These are phyloP conservation scores for Poa pratensis DNA, from an alignment of 176 grass and related monocot species.

Conservation along the genomic window DNA sequence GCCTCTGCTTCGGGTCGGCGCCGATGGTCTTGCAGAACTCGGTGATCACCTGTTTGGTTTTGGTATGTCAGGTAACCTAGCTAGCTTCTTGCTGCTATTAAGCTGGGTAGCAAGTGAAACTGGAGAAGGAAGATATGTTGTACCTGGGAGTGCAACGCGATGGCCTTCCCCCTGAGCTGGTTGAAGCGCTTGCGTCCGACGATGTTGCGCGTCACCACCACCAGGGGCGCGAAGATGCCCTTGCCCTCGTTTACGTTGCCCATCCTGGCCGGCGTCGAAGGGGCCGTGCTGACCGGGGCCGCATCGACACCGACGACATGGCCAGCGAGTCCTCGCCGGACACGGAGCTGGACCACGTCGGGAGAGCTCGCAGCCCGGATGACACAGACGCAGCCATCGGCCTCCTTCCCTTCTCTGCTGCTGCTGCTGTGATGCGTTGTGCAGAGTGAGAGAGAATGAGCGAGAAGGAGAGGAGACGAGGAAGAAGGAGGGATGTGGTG, in stretches of 20 bases:
- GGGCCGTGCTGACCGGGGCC: constrained; percentile 34
- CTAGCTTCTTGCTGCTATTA: neutral
- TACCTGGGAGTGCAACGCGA: constrained; percentile 96
- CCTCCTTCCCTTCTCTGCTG: neutral
- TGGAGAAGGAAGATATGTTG: too few relatives aligned
- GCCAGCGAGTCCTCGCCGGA: constrained; percentile 45
- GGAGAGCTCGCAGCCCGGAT: constrained; percentile 38
- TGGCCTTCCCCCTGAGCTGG: constrained; percentile 95
- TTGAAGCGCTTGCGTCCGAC: constrained; percentile 87
- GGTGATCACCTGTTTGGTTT: constrained; percentile 72
- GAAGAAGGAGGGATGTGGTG: constrained; percentile 1
- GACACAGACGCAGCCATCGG: constrained; percentile 30
- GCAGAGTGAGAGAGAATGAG: constrained; percentile 8
- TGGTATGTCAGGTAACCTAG: neutral
- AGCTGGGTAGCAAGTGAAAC: too few relatives aligned
- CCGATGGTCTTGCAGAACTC: constrained; percentile 98
- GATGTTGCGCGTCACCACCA: constrained; percentile 77
- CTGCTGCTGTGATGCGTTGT: neutral
- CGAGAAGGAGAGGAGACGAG: neutral
- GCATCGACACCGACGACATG: constrained; percentile 33
- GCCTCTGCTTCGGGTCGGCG: constrained; percentile 88
- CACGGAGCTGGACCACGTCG: constrained; percentile 70
- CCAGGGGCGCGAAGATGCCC: constrained; percentile 84
- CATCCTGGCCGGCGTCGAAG: constrained; percentile 63
- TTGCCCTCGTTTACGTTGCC: constrained; percentile 96